Conservation (phyloP, 2,329 filamentous ascomycete genomes). For the Botryotinia narcissicola region DNA sequence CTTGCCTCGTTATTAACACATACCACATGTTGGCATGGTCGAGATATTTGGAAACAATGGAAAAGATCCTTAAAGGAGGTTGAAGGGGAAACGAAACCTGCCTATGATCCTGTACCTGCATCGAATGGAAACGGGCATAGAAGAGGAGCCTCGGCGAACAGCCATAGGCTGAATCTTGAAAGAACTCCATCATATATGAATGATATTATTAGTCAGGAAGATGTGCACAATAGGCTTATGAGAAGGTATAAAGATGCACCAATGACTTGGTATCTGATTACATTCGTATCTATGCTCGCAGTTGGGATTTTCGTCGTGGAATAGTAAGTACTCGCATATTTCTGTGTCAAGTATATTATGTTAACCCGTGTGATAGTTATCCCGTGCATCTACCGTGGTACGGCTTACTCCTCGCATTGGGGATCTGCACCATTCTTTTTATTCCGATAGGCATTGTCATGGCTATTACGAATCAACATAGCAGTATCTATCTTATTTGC, state of each 20-base stretch:
- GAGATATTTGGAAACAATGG: conserved; percentile 77
- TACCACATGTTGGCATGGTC: conserved; percentile 80
- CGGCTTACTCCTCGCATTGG: conserved; percentile 73
- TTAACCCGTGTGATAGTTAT: conserved; percentile 50
- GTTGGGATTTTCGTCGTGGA: conserved; percentile 83
- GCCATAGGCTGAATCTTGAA: conserved; percentile 25
- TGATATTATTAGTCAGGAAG: conserved; percentile 65
- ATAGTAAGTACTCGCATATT: conserved; percentile 56
- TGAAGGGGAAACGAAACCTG: conserved; percentile 48
- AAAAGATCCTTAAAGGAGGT: conserved; percentile 65
- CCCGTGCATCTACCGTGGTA: conserved; percentile 85
- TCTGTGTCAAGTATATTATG: background rate
- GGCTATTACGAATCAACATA: conserved; percentile 89
- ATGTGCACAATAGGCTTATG: conserved; percentile 85
- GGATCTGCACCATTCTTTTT: conserved; percentile 77
- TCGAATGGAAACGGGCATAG: conserved; percentile 19
- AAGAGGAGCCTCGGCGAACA: conserved; percentile 11
- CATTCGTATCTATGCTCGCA: conserved; percentile 71
- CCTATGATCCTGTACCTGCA: conserved; percentile 51
- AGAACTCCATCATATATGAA: conserved; percentile 46
- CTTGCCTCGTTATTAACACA: conserved; percentile 77
- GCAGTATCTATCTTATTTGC: conserved; percentile 81
- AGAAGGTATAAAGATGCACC: conserved; percentile 78
- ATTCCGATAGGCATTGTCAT: conserved; percentile 91
- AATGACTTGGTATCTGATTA: conserved; percentile 75